Conservation (phyloP, 108 stramenopile genomes). For the Bacterosira constricta region DNA sequence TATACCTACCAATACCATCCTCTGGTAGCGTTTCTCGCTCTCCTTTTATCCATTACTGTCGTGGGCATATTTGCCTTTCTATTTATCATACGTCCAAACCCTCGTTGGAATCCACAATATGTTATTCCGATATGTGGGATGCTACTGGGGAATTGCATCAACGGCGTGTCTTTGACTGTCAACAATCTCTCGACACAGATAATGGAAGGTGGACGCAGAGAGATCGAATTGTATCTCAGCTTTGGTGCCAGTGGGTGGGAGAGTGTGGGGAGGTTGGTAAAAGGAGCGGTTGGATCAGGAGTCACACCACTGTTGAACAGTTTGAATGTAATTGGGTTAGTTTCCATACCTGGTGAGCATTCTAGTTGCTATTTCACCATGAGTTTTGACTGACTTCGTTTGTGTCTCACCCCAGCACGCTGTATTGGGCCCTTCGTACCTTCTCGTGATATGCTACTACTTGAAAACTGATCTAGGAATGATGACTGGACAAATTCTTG, state of each 20-base stretch:
- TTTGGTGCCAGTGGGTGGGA: conserved; percentile 69
- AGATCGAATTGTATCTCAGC: conserved; percentile 61
- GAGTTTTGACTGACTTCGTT: not conserved
- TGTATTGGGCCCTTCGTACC: too few relatives aligned
- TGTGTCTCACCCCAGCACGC: not conserved
- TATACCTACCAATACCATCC: conserved; percentile 71
- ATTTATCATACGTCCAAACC: conserved; percentile 62
- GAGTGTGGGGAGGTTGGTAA: conserved; percentile 50
- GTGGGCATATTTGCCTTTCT: conserved; percentile 75
- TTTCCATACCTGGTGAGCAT: conserved; percentile 77
- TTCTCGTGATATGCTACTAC: too few relatives aligned
- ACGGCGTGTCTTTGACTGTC: conserved; percentile 67
- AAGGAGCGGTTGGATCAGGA: conserved; percentile 54
- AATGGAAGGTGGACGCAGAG: conserved; percentile 54
- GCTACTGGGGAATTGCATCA: conserved; percentile 88
- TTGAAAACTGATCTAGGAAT: conserved; percentile 40
- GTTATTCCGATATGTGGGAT: conserved; percentile 90
- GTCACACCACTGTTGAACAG: conserved; percentile 61
- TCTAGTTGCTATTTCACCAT: not conserved
- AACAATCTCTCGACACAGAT: conserved; percentile 62
- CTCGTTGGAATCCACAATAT: conserved; percentile 80
- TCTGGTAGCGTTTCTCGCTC: conserved; percentile 44
- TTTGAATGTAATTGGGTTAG: conserved; percentile 79
- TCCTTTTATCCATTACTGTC: conserved; percentile 52
- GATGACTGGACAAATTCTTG: conserved; percentile 95